Evolutionary conservation across 2,329 filamentous ascomycete species (phyloP).

Genomic region (Leptographium galeiforme): DNA sequence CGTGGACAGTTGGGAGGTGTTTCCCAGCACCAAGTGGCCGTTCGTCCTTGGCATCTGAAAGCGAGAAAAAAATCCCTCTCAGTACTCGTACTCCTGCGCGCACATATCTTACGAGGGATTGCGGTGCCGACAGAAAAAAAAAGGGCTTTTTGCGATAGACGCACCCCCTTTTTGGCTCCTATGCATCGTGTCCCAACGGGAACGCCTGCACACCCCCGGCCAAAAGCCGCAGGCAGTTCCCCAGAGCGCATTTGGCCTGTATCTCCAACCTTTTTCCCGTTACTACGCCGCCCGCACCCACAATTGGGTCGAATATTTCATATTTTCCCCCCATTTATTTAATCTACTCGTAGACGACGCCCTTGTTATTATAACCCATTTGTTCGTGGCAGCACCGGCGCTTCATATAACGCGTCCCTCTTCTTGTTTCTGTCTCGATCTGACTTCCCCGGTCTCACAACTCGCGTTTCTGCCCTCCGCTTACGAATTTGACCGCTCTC

Average conservation of each 20-base stretch:
- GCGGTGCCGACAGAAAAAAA: no score
- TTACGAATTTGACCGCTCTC: neutral
- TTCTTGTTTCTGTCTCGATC: neutral
- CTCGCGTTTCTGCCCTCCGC: neutral
- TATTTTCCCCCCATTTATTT: neutral
- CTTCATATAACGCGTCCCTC: neutral
- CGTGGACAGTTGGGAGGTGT: neutral
- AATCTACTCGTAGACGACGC: neutral
- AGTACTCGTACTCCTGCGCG: no score
- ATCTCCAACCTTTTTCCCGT: neutral
- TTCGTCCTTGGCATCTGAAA: no score
- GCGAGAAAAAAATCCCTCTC: no score
- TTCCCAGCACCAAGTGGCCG: neutral
- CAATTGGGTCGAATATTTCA: neutral
- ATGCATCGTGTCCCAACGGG: neutral
- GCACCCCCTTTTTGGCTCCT: neutral
- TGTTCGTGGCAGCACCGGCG: no score
- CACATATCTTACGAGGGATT: no score
- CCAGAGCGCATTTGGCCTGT: neutral
- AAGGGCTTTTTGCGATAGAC: neutral
- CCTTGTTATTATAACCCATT: no score
- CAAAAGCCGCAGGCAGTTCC: neutral
- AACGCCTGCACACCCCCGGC: neutral
- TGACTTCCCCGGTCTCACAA: neutral
- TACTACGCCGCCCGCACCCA: neutral